Conservation (phyloP, 805 yeast genomes). For the Wickerhamomyces kurtzmanii region DNA sequence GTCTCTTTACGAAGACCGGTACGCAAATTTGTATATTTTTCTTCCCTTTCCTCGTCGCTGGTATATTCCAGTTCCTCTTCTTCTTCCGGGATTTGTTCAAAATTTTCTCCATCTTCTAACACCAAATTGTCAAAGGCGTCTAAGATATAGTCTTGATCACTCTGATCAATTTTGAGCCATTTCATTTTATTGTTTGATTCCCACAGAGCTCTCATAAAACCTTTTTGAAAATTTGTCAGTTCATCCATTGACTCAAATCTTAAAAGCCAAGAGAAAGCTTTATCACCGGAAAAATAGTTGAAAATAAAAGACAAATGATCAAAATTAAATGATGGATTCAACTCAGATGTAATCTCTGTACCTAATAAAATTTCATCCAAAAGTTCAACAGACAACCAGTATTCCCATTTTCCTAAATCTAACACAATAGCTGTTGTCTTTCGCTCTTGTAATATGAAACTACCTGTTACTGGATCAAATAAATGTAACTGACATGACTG, state of each 20-base stretch:
- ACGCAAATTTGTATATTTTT: conserved; percentile 12
- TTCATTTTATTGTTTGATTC: conserved; percentile 41
- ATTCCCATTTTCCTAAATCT: conserved; percentile 41
- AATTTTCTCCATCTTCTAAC: conserved; percentile 23
- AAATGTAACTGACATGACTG: too few species aligned
- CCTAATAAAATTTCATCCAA: conserved; percentile 22
- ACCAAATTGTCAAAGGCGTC: conserved; percentile 39
- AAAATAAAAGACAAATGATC: conserved; percentile 53
- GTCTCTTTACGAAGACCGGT: conserved; percentile 12
- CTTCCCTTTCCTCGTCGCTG: conserved; percentile 27
- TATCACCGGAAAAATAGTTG: conserved; percentile 34
- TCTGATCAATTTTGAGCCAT: conserved; percentile 32
- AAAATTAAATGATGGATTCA: conserved; percentile 61
- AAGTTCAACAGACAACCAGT: conserved; percentile 36
- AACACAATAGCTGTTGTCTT: conserved; percentile 25
- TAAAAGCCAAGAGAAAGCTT: conserved; percentile 52
- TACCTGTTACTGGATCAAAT: conserved; percentile 41
- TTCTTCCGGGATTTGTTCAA: conserved; percentile 18
- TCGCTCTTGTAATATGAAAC: conserved; percentile 33
- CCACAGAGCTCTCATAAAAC: conserved; percentile 47
- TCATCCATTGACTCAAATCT: conserved; percentile 33
- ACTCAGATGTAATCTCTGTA: conserved; percentile 30
- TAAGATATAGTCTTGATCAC: conserved; percentile 45
- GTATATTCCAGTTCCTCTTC: conserved; percentile 20
- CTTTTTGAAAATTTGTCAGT: conserved; percentile 41